phyloP scores from a whole-genome alignment of 768 basidiomycete species.

The Tulasnella sp. region DNA sequence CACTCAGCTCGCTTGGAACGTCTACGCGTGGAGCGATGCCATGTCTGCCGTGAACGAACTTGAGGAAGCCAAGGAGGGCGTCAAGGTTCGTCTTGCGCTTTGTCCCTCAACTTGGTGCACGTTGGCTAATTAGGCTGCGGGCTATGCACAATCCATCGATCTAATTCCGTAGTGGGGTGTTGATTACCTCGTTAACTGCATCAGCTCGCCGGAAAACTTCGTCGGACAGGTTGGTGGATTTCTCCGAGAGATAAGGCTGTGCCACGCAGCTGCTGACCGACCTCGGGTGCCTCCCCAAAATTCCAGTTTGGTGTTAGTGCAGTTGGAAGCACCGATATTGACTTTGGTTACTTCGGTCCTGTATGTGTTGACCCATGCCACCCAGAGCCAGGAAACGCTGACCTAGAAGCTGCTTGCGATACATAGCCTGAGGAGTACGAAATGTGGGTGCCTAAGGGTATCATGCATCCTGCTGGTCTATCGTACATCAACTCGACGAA shows the following conservation, averaged over 20 bases:
- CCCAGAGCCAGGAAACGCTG: neutral
- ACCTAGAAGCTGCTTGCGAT: no score
- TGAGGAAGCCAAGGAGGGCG: slow-evolving; percentile 21
- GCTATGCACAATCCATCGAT: neutral
- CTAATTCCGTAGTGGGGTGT: slow-evolving; percentile 2
- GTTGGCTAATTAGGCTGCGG: neutral
- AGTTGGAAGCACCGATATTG: slow-evolving; percentile 10
- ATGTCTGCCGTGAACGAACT: slow-evolving; percentile 18
- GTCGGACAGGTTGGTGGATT: slow-evolving; percentile 24
- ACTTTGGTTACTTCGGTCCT: slow-evolving; percentile 26
- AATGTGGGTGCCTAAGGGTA: slow-evolving; percentile 7
- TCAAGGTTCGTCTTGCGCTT: slow-evolving; percentile 14
- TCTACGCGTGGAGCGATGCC: slow-evolving; percentile 17
- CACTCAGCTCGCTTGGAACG: slow-evolving; percentile 20
- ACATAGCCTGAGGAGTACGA: slow-evolving; percentile 22
- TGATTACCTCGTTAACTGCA: slow-evolving; percentile 26
- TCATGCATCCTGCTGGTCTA: slow-evolving; percentile 8
- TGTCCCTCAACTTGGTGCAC: neutral
- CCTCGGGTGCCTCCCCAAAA: no score
- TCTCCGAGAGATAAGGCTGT: neutral
- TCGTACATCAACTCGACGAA: slow-evolving; percentile 26
- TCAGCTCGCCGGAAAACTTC: slow-evolving; percentile 19
- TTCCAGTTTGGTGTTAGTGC: slow-evolving; percentile 22
- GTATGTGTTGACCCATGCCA: no score
- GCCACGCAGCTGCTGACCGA: neutral